Evolutionary conservation across 2,329 filamentous ascomycete genomes (phyloP).

Genomic region (Paraphaeosphaeria minitans): DNA sequence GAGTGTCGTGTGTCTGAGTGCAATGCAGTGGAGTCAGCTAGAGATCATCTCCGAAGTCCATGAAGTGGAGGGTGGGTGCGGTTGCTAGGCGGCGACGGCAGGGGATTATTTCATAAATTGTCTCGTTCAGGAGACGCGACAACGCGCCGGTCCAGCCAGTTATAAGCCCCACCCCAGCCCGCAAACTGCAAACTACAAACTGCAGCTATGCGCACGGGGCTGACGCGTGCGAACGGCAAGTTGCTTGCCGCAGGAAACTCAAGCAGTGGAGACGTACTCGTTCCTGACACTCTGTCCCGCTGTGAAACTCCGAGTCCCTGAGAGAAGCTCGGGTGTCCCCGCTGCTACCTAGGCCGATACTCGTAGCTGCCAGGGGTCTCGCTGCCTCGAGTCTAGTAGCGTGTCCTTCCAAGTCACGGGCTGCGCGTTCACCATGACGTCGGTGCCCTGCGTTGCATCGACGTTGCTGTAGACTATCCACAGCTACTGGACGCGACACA

Average conservation of each 20-base stretch:
- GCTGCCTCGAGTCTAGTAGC: constrained; percentile 2
- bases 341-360: no score
- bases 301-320: not conserved
- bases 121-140: constrained; percentile 19
- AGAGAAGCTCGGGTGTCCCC: constrained; percentile 1
- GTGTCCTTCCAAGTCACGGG: constrained; percentile 4
- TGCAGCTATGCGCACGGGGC: not conserved
- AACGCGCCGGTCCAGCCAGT: constrained; percentile 12
- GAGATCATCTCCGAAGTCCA: constrained; percentile 7
- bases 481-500: not conserved
- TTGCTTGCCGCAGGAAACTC: not conserved
- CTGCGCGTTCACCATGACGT: constrained; percentile 22
- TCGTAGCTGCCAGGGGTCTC: not conserved
- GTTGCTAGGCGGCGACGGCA: constrained; percentile 30
- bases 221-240: not conserved
- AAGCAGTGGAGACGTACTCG: not conserved
- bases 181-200: constrained; percentile 5
- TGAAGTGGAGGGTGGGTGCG: constrained; percentile 4
- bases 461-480: not conserved
- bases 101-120: constrained; percentile 34
- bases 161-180: not conserved
- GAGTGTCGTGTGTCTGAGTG: constrained; percentile 1
- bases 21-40: constrained; percentile 1
- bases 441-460: not conserved
- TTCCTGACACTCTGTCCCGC: not conserved